Base-by-base conservation (phyloP, 805 yeast species). In the Wickerhamia fluorescens region DNA sequence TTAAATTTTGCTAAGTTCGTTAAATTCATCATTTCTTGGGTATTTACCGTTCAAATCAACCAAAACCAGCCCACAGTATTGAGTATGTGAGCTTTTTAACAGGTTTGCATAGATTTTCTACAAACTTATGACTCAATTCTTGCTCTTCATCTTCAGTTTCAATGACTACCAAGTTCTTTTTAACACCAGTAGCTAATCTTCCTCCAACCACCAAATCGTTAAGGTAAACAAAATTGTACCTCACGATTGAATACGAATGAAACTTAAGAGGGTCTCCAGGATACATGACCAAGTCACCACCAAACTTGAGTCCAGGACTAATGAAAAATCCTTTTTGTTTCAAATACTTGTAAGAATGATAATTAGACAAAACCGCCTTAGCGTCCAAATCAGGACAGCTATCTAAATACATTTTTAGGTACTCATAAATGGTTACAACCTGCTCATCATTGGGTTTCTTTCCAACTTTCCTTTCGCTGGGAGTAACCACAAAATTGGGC, bases 21-120 rank as follows among this genome's bases (percentile, higher is more conserved):
- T n/a, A n/a, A n/a, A n/a, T n/a, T n/a, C n/a, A n/a, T n/a, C n/a
- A n/a, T n/a, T n/a, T n/a, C n/a, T n/a, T n/a, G n/a, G n/a, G n/a
- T n/a, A n/a, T n/a, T n/a, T n/a, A n/a, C n/a, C n/a, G n/a, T n/a
- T n/a, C n/a, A n/a, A n/a, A n/a, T 37, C 52, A 86, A 33, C 96
- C 96, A 58, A 89, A 89, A 0, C 96, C 96, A 1, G 97, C 87
- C 98, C 98, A 89, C 56, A 89, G 96, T 2, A 89, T 61, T 5
- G 95, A 80, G 47, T 74, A 89, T 11, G 71, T 69, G 26, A 56
- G 58, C 10, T 59, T 56, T 26, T 42, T 44, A 7, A 55, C 49
- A 47, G 44, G 24, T 23, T 29, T 33, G 16, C 20, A 28, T 15
- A 32, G 26, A 8, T 14, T 20, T 8, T 24, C 29, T 6, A 24